A percentile compares a stretch with the other conserved stretches of the same genome.
phyloP scores from a whole-genome alignment of 768 basidiomycete genomes.

The Lentinus tigrinus region DNA sequence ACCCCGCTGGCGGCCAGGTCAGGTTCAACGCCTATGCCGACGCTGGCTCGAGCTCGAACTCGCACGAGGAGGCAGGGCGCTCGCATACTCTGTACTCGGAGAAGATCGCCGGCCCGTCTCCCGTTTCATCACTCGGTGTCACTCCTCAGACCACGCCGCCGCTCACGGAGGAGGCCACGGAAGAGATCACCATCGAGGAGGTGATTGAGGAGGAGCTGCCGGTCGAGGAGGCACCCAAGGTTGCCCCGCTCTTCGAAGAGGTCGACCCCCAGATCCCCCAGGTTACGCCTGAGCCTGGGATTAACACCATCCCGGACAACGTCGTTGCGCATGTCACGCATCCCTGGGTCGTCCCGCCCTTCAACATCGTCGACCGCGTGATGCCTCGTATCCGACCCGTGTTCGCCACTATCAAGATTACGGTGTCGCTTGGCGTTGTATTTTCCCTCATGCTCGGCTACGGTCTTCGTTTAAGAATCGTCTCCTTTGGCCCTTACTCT shows the following conservation, averaged over 20 bases:
- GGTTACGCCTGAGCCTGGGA: conserved; percentile 3
- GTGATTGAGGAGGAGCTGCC: background rate
- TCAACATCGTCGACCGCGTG: conserved; percentile 13
- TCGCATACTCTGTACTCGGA: too few species aligned
- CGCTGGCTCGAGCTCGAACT: too few species aligned
- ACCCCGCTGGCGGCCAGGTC: too few species aligned
- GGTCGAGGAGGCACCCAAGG: conserved; percentile 11
- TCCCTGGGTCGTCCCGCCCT: conserved; percentile 14
- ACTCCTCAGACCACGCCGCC: too few species aligned
- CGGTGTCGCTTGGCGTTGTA: background rate
- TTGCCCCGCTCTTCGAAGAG: conserved; percentile 14
- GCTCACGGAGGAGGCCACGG: background rate
- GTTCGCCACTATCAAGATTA: background rate
- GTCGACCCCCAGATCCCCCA: conserved; percentile 17
- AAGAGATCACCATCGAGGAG: background rate
- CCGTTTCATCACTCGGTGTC: too few species aligned
- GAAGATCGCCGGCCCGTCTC: too few species aligned
- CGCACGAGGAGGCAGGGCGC: too few species aligned
- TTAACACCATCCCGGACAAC: background rate
- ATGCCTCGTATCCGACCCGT: background rate
- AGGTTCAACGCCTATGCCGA: too few species aligned
- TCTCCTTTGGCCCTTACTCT: conserved; percentile 6
- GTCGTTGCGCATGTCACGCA: background rate
- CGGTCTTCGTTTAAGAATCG: conserved; percentile 6
- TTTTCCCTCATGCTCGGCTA: background rate